These are phyloP conservation scores for Abortiporus biennis DNA, from an alignment of 1,284 basidiomycete species.

Conservation along the genomic window DNA sequence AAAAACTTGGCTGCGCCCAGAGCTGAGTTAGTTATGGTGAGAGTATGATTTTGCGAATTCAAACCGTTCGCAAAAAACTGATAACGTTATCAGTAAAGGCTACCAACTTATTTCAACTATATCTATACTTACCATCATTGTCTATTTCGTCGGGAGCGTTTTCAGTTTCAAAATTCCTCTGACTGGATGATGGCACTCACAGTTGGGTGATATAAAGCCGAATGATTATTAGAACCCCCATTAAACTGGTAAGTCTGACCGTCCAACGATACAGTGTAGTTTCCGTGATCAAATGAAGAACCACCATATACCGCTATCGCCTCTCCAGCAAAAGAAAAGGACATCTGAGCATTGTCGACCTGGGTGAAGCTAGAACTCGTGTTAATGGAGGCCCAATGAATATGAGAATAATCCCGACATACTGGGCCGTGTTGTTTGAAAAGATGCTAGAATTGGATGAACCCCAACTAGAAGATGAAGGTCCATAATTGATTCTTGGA, in stretches of 20 bases:
- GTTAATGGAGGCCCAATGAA: not conserved
- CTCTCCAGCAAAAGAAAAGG: constrained; percentile 40
- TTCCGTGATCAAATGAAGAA: constrained; percentile 40
- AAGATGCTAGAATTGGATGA: constrained; percentile 25
- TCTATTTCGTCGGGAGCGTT: constrained; percentile 20
- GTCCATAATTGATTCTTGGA: constrained; percentile 33
- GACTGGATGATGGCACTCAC: constrained; percentile 20
- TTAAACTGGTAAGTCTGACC: constrained; percentile 28
- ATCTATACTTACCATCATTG: constrained; percentile 34
- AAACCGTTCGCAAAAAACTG: constrained; percentile 36
- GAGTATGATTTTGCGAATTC: constrained; percentile 25
- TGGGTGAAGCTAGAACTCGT: constrained; percentile 31
- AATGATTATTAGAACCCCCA: constrained; percentile 28
- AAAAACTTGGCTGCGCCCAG: constrained; percentile 27
- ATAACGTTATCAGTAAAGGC: too few species aligned
- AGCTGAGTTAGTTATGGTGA: constrained; percentile 27
- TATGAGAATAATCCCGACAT: constrained; percentile 1
- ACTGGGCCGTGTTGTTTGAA: constrained; percentile 37
- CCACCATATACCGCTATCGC: constrained; percentile 47
- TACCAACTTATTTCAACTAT: too few species aligned
- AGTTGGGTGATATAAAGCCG: constrained; percentile 29
- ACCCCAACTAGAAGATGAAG: constrained; percentile 29
- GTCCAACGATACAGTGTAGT: constrained; percentile 40
- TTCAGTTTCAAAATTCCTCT: constrained; percentile 2
- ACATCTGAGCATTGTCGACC: constrained; percentile 32